Evolutionary conservation across 768 basidiomycete species (phyloP).

Genomic region (Tephrocybe sp.): DNA sequence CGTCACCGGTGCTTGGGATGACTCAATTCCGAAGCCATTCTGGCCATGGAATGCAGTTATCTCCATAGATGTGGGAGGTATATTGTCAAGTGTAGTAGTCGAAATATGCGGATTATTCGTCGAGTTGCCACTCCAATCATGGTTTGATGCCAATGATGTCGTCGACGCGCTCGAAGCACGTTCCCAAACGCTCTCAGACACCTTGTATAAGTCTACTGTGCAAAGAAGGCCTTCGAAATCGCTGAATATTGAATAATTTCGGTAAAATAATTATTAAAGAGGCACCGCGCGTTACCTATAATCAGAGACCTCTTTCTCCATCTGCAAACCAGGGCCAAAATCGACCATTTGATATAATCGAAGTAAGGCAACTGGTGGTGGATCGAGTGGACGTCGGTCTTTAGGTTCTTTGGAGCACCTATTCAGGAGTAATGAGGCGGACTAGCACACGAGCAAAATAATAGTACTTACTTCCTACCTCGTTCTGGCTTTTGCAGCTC

Average conservation of each 20-base stretch:
- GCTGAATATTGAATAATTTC: constrained; percentile 26
- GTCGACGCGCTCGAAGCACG: background rate
- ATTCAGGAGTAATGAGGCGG: background rate
- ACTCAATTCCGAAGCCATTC: constrained; percentile 36
- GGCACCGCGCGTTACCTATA: no score
- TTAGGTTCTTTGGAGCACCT: constrained; percentile 30
- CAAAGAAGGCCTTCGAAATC: constrained; percentile 63
- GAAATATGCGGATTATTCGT: background rate
- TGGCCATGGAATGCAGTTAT: constrained; percentile 31
- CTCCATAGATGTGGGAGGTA: constrained; percentile 23
- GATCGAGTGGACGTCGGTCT: constrained; percentile 67
- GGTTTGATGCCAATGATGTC: background rate
- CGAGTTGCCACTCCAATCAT: background rate
- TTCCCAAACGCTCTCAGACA: constrained; percentile 34
- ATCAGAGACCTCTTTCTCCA: constrained; percentile 46
- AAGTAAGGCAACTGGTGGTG: constrained; percentile 55
- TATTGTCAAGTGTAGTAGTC: constrained; percentile 18
- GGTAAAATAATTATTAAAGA: constrained; percentile 2
- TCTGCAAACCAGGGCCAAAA: constrained; percentile 33
- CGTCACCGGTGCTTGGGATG: constrained; percentile 41
- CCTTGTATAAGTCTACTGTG: constrained; percentile 68
- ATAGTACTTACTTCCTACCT: constrained; percentile 55
- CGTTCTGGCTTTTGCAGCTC: constrained; percentile 68
- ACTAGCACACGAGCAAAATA: constrained; percentile 2
- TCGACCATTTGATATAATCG: constrained; percentile 47